These are phyloP conservation scores for Penicillium janthinellum DNA, from an alignment of 2,329 filamentous ascomycete genomes.

Conservation along the genomic window DNA sequence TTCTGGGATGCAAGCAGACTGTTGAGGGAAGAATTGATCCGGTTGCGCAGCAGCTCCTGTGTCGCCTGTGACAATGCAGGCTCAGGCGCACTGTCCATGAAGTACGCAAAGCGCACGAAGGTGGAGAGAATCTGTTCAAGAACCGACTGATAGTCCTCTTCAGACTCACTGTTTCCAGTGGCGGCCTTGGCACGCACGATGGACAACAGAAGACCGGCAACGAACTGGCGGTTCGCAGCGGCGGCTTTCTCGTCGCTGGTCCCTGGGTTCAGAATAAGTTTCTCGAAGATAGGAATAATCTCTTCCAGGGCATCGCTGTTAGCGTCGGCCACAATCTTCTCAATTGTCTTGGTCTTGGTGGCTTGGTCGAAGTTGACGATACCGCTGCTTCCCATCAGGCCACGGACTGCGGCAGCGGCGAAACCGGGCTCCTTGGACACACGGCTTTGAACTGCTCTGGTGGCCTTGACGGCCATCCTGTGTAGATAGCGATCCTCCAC, in stretches of 20 bases:
- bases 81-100: constrained; percentile 45
- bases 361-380: constrained; percentile 80
- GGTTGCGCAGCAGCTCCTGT: constrained; percentile 56
- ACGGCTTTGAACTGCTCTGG: constrained; percentile 69
- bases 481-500: constrained; percentile 78
- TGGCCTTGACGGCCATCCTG: constrained; percentile 72
- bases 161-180: constrained; percentile 27
- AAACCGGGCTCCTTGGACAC: constrained; percentile 63
- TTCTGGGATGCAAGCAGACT: constrained; percentile 50
- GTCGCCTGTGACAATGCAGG: constrained; percentile 51
- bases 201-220: constrained; percentile 57
- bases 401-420: constrained; percentile 63
- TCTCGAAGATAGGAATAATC: constrained; percentile 57
- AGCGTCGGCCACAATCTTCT: constrained; percentile 67
- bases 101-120: constrained; percentile 55
- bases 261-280: constrained; percentile 50
- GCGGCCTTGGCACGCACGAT: constrained; percentile 48
- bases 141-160: constrained; percentile 42
- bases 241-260: constrained; percentile 49
- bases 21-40: constrained; percentile 58
- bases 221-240: constrained; percentile 49
- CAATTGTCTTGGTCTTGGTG: constrained; percentile 82
- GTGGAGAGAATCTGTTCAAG: constrained; percentile 49
- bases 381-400: constrained; percentile 70
- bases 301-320: constrained; percentile 53